phyloP scores from a whole-genome alignment of 768 basidiomycete genomes.

The Leccinum boreale region DNA sequence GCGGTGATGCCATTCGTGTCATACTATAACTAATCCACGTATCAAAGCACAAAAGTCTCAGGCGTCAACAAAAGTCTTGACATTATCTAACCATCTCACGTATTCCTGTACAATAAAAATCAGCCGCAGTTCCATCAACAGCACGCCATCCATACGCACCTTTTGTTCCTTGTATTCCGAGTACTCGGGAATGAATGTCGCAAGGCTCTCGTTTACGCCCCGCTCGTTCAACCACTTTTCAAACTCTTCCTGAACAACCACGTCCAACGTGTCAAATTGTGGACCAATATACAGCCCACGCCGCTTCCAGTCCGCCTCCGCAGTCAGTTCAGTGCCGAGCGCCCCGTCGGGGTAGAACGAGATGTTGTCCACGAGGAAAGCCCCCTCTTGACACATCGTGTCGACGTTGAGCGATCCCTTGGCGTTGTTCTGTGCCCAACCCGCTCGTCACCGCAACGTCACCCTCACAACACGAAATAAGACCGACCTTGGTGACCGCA shows the following conservation, averaged over 20 bases:
- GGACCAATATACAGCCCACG: constrained; percentile 92
- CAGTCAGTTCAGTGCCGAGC: constrained; percentile 71
- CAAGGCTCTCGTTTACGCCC: constrained; percentile 79
- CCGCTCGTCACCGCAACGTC: not conserved
- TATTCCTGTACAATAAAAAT: constrained; percentile 64
- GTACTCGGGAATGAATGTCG: constrained; percentile 86
- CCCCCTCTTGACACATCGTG: constrained; percentile 72
- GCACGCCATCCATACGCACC: constrained; percentile 39
- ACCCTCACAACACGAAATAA: not conserved
- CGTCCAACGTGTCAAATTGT: constrained; percentile 89
- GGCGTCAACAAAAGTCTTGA: constrained; percentile 78
- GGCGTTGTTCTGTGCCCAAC: constrained; percentile 37
- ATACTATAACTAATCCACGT: not conserved
- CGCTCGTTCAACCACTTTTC: constrained; percentile 88
- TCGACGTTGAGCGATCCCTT: constrained; percentile 77
- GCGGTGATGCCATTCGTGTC: constrained; percentile 23
- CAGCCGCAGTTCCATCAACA: constrained; percentile 5
- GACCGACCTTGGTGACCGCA: constrained; percentile 76
- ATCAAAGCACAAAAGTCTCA: constrained; percentile 19
- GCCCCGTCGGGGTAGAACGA: constrained; percentile 76
- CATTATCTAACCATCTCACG: constrained; percentile 78
- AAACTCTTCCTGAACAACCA: constrained; percentile 85
- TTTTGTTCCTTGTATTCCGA: constrained; percentile 91
- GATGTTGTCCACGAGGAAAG: constrained; percentile 86
- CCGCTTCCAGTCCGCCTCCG: constrained; percentile 93